Conservation (phyloP, 805 yeast species). For the Ogataea pilisensis region DNA sequence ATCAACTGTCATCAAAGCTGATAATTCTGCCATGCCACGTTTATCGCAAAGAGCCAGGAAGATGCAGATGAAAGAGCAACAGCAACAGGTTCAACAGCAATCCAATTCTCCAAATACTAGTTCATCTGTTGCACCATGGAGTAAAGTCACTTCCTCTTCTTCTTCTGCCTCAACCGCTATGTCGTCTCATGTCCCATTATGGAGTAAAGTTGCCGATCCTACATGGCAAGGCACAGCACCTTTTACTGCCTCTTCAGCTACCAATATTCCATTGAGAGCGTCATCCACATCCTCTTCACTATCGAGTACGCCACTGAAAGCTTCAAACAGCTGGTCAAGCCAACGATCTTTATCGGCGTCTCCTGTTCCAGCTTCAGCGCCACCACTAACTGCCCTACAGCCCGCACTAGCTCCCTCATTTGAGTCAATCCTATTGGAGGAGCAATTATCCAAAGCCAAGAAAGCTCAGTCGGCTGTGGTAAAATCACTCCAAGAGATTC, state of each 20-base stretch:
- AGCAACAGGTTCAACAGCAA: background rate
- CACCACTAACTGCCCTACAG: background rate
- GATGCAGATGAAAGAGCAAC: slow-evolving; percentile 32
- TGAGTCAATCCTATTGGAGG: slow-evolving; percentile 24
- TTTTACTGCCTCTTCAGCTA: background rate
- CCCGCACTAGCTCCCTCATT: slow-evolving; percentile 22
- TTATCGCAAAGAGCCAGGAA: slow-evolving; percentile 61
- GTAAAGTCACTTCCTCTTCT: background rate
- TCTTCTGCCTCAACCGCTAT: background rate
- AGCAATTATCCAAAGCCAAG: slow-evolving; percentile 26
- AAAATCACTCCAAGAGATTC: slow-evolving; percentile 61
- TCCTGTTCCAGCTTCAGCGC: background rate
- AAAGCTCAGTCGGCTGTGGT: slow-evolving; percentile 3
- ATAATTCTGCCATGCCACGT: slow-evolving; percentile 36
- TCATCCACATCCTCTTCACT: slow-evolving; percentile 1
- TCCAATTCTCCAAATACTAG: background rate
- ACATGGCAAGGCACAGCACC: background rate
- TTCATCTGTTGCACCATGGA: background rate
- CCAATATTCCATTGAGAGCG: background rate
- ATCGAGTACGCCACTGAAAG: background rate
- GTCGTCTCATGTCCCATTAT: background rate
- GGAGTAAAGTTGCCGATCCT: background rate
- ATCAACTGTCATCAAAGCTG: slow-evolving; percentile 24
- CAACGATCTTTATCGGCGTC: background rate
- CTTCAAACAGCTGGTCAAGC: background rate